Base-by-base conservation (phyloP, 441 rosid genomes). In the Gossypium davidsonii region DNA sequence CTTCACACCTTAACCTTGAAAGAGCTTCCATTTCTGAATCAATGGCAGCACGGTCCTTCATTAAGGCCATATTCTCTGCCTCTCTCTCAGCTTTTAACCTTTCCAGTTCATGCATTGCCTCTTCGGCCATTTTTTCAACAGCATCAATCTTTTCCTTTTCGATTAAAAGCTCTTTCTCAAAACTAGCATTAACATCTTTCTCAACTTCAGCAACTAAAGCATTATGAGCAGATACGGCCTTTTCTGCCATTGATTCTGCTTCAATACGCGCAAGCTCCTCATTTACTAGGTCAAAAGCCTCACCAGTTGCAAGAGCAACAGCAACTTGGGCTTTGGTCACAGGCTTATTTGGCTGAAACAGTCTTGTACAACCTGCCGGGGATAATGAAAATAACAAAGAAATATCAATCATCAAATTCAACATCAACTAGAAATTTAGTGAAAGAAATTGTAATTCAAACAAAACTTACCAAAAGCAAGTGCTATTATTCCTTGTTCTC, bases 301-400 rank as follows among this genome's bases (percentile, higher is more conserved):
- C 98, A 31, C 97, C 96, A 67, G 79, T 84, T 20, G 96, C 91
- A 79, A 94, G 91, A 76, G 99, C 92, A 49, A 87, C 83, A 28
- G 98, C 97, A 67, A 90, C 88, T 84, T 94, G 98, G 72, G 98
- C 94, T 74, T 94, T 94, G 71, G 98, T 94, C 73, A 92, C 98
- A 31, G 99, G 97, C 83, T 92, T 94, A 73, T 80, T 80, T 9
- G 99, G 99, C 83, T 92, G 98, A 86, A 92, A 92, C 77, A 92
- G 78, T 79, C 96, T 90, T 4, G 94, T 92, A 81, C 89, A 87
- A 74, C 99, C 99, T 94, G 75, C 64, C 21, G 17, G 59, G 39
- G 39, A 63, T 26, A 2, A 73, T 57, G 3, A 10, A 49, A 60
- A 64, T n/a, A 52, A 46, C 7, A 23, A 44, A 14, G 51, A 42